These are phyloP conservation scores for Coemansia sp. DNA, from an alignment of 192 early-diverging fungal species.

Conservation along the genomic window DNA sequence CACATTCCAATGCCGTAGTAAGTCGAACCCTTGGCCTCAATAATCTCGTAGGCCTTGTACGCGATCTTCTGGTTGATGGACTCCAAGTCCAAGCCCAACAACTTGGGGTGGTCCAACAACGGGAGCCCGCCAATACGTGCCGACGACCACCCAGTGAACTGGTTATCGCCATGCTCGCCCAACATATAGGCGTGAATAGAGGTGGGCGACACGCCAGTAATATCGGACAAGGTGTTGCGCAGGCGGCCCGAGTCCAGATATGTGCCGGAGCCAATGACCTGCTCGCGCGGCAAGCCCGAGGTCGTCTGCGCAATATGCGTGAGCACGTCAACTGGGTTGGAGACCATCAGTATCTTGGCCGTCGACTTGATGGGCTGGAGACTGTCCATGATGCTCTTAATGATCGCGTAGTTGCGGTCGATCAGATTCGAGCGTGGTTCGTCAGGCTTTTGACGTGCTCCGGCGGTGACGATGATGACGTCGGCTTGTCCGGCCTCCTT, in stretches of 20 bases:
- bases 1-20: constrained; percentile 86
- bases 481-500: constrained; percentile 80
- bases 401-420: constrained; percentile 77
- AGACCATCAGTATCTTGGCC: constrained; percentile 74
- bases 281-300: constrained; percentile 70
- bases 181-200: constrained; percentile 81
- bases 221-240: constrained; percentile 57
- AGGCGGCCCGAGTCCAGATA: constrained; percentile 77
- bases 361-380: constrained; percentile 74
- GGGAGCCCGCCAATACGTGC: constrained; percentile 71
- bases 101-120: constrained; percentile 62
- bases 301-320: constrained; percentile 83
- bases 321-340: constrained; percentile 84
- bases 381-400: constrained; percentile 66
- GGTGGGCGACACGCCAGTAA: constrained; percentile 61
- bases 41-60: constrained; percentile 80
- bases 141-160: constrained; percentile 80
- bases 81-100: constrained; percentile 59
- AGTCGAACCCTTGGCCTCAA: constrained; percentile 82
- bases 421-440: constrained; percentile 76
- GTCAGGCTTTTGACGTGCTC: constrained; percentile 76
- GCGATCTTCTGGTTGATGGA: constrained; percentile 60
- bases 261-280: constrained; percentile 87
- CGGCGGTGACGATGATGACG: constrained; percentile 82
- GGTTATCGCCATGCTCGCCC: constrained; percentile 87